These are phyloP conservation scores for Diaporthe aspalathi DNA, from an alignment of 2,329 filamentous ascomycete species.

Conservation along the genomic window DNA sequence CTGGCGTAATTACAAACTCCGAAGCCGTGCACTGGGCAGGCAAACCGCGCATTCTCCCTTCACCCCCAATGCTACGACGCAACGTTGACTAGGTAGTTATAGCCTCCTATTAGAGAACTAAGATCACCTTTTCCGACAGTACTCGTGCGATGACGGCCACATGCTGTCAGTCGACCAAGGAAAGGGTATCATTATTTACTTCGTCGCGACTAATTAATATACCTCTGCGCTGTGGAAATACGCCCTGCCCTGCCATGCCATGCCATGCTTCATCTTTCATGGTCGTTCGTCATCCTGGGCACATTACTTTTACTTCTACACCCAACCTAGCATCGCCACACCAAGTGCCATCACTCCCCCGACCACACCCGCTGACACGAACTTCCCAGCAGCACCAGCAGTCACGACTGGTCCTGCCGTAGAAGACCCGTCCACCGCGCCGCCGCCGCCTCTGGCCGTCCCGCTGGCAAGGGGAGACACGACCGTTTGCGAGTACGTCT, in stretches of 20 bases:
- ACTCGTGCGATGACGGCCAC: neutral
- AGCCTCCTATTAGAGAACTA: neutral
- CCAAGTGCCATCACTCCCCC: neutral
- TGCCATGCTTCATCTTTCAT: neutral
- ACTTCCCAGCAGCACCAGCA: neutral
- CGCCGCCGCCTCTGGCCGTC: neutral
- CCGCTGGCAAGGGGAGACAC: slow-evolving; percentile 9
- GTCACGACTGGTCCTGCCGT: neutral
- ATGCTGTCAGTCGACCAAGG: no score
- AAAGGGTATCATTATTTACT: neutral
- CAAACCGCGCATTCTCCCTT: neutral
- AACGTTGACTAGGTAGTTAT: neutral
- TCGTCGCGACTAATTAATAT: neutral
- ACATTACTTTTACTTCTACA: neutral
- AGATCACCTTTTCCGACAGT: neutral
- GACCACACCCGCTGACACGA: neutral
- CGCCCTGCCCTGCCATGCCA: neutral
- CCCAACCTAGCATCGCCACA: neutral
- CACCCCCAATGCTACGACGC: neutral
- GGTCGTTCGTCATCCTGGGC: neutral
- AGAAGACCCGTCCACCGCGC: neutral
- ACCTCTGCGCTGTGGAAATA: neutral
- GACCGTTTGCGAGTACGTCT: slow-evolving; percentile 21
- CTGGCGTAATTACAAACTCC: neutral
- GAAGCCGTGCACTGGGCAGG: neutral